Base-by-base conservation (phyloP, 805 yeast genomes). In the Cyberlindnera bimundalis region DNA sequence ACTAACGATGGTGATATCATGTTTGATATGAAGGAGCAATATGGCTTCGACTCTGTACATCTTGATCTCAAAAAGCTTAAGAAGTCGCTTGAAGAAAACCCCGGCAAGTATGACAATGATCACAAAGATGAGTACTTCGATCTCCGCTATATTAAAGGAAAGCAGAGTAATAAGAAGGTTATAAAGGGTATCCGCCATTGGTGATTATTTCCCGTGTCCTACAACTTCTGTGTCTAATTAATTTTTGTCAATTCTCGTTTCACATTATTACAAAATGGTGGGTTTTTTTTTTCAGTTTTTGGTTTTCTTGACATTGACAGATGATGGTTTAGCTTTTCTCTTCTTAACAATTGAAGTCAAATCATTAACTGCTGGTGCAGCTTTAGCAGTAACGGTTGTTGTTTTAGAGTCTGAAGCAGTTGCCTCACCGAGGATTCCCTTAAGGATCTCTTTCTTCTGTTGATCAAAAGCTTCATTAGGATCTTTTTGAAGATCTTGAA, bases 301-400 rank as follows among this genome's bases (percentile, higher is more conserved):
- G 12, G 48, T 37, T 36, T 50, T 53, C 35, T 56, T 50, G 8
- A 31, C 38, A 16, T 33, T 36, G 19, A 28, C 31, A 3, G 35
- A 19, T 8, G 47, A 43, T 14, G 47, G 46, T 17, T 52, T 56
- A 17, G 57, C 46, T 28, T 57, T 68, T 55, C 75, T 74, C 62
- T 82, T 83, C 55, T 76, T 78, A 9, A 81, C 84, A 68, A 77
- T 67, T 4, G 76, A 64, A 0, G 86, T 75, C 46, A 83, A 63
- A 56, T 82, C 88, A 51, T 81, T 80, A 8, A 81, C 78, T 16
- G 36, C 23, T 16, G 57, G 39, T 15, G 60, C 49, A 7, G 66
- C 45, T 8, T 65, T 57, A 7, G 47, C 35, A 14, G 55, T 33
- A 19, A 56, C 45, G 16, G 50, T 45, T 14, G 35, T 21, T 12